Evolutionary conservation across 768 basidiomycete species (phyloP), one percentile per base, ranked within the genome.

Genomic region (Floccularia luteovirens): DNA sequence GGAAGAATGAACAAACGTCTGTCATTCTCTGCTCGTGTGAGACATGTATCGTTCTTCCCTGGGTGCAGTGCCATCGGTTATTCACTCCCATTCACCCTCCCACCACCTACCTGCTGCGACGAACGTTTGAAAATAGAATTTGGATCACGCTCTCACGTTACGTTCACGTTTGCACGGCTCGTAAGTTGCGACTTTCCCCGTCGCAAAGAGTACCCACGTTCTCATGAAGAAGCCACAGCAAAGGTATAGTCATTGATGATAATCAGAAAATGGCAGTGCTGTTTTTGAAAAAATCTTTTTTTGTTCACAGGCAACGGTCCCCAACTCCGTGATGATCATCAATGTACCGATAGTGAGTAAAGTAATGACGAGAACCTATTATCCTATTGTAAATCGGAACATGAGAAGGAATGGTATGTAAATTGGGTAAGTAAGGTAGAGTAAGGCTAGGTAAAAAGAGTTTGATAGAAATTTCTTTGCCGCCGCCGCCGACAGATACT

Each of bases 401-500:
- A 34, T 12, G 8, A 34, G 16, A 34, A 34, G 32, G 32, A 7
- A 8, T n/a, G n/a, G n/a, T n/a, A n/a, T n/a, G n/a, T n/a, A n/a
- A n/a, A n/a, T n/a, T n/a, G n/a, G n/a, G n/a, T n/a, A n/a, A n/a
- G n/a, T n/a, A n/a, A n/a, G n/a, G n/a, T n/a, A n/a, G n/a, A n/a
- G 14, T 35, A 11, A n/a, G 17, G 33, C 14, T 20, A 12, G 33
- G 33, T n/a, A 35, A 14, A 10, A 14, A n/a, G 33, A 20, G 21
- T 14, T 17, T 11, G 12, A 35, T 10, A 11, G 11, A n/a, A 17
- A 11, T 20, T 44, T 35, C 37, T 42, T 49, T 46, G 48, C 48
- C 48, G 45, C 42, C 48, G 48, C 48, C 48, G 48, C 48, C 48
- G 45, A 46, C 48, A 13, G 27, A 38, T 27, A 42, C 40, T 42